phyloP scores from a whole-genome alignment of 176 grass and related monocot genomes.

The Oryza australiensis region DNA sequence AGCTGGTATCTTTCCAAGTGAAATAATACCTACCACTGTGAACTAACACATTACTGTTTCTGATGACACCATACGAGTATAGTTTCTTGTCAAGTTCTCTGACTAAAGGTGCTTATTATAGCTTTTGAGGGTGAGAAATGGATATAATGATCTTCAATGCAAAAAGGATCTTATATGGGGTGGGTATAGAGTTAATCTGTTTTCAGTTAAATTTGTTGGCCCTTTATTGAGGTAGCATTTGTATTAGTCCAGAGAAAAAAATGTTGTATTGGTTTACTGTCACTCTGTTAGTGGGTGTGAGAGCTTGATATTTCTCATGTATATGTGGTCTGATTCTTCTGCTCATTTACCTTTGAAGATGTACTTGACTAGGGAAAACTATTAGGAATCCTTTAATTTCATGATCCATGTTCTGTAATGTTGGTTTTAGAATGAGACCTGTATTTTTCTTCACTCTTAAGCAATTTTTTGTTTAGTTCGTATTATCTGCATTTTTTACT shows the following conservation, averaged over 20 bases:
- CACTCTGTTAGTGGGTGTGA: constrained; percentile 18
- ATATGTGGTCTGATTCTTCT: neutral
- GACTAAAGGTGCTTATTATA: neutral
- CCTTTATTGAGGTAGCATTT: neutral
- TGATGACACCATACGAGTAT: neutral
- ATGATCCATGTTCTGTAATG: constrained; percentile 4
- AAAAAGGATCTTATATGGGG: neutral
- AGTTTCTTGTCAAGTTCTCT: neutral
- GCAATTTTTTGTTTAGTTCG: constrained; percentile 10
- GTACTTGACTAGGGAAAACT: neutral
- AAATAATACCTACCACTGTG: constrained; percentile 2
- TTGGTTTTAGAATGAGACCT: constrained; percentile 16
- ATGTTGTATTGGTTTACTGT: neutral
- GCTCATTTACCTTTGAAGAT: neutral
- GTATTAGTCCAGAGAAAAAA: constrained; percentile 13
- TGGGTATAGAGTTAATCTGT: constrained; percentile 4
- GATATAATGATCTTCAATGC: constrained; percentile 1
- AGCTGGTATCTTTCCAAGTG: neutral
- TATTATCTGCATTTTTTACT: constrained; percentile 26
- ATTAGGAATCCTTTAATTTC: neutral
- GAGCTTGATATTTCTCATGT: neutral
- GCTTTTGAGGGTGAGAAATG: constrained; percentile 4
- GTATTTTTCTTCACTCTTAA: constrained; percentile 16
- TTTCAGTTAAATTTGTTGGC: neutral
- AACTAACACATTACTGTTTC: constrained; percentile 5